A percentile compares a stretch with the other conserved stretches of the same genome.
phyloP scores from a whole-genome alignment of 805 yeast species.

The Zygoascus flipseniorum region DNA sequence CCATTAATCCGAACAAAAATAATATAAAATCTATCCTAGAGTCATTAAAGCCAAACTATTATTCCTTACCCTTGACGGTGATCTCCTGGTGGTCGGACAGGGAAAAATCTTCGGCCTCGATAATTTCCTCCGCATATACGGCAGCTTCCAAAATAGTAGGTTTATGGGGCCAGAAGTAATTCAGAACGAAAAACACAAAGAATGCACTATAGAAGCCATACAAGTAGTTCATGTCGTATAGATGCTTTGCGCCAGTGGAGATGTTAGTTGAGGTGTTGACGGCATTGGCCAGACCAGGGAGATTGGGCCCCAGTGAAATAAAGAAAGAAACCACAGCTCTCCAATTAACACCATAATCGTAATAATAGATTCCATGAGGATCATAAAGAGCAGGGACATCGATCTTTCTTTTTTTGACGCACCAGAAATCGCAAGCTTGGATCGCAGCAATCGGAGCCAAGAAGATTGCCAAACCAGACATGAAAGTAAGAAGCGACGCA shows the following conservation, averaged over 20 bases:
- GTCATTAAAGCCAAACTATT: too few species aligned
- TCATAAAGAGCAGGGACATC: conserved; percentile 36
- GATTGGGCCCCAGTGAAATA: conserved; percentile 16
- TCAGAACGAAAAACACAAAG: conserved; percentile 12
- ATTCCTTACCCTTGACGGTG: too few species aligned
- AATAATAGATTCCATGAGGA: conserved; percentile 34
- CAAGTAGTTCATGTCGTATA: conserved; percentile 20
- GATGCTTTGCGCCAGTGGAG: conserved; percentile 16
- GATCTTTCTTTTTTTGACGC: conserved; percentile 34
- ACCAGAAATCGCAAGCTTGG: conserved; percentile 32
- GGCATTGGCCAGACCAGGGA: conserved; percentile 21
- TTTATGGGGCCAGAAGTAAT: conserved; percentile 11
- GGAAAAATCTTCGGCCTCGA: not conserved
- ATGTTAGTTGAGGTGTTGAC: conserved; percentile 12
- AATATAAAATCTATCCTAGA: not conserved
- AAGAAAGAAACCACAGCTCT: conserved; percentile 32
- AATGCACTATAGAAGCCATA: conserved; percentile 17
- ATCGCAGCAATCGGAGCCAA: conserved; percentile 36
- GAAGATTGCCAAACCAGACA: conserved; percentile 34
- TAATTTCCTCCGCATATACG: not conserved
- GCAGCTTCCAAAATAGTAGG: not conserved
- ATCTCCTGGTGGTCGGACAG: too few species aligned
- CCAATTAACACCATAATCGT: conserved; percentile 37
- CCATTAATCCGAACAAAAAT: too few species aligned
- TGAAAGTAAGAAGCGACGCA: conserved; percentile 29